These are phyloP conservation scores for Colletotrichum sp. DNA, from an alignment of 2,329 filamentous ascomycete genomes.

Conservation along the genomic window DNA sequence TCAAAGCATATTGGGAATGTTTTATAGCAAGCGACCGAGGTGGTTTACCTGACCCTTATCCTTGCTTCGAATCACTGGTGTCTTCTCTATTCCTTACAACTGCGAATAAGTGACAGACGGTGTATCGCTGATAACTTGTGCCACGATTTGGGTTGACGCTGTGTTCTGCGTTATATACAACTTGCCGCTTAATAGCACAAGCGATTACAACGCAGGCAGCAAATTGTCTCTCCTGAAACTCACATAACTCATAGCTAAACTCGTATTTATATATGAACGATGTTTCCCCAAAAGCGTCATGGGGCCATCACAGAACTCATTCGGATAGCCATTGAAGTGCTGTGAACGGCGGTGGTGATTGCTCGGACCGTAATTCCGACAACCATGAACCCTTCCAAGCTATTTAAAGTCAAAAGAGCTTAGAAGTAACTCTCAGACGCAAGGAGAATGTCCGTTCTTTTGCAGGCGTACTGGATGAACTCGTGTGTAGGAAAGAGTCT, in stretches of 20 bases:
- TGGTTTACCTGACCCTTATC: too few species aligned
- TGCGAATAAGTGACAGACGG: not conserved
- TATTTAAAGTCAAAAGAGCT: not conserved
- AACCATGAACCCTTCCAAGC: too few species aligned
- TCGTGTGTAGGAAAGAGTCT: not conserved
- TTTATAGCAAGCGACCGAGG: too few species aligned
- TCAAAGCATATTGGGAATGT: too few species aligned
- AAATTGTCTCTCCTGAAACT: not conserved
- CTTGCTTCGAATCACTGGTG: rapidly evolving
- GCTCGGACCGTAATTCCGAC: too few species aligned
- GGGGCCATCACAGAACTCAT: too few species aligned
- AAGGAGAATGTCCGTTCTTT: too few species aligned
- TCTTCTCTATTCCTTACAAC: not conserved
- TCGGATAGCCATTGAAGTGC: too few species aligned
- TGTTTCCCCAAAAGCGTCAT: too few species aligned
- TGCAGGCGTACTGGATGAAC: not conserved
- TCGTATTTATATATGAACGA: not conserved
- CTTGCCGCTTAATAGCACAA: not conserved
- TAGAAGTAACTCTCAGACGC: not conserved
- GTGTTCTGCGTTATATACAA: not conserved
- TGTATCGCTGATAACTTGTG: too few species aligned
- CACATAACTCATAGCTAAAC: not conserved
- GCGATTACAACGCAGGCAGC: rapidly evolving
- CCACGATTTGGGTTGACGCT: too few species aligned
- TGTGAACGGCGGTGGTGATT: too few species aligned